Evolutionary conservation across 345 rosid genomes (phyloP).

Genomic region (Eutrema yunnanense): DNA sequence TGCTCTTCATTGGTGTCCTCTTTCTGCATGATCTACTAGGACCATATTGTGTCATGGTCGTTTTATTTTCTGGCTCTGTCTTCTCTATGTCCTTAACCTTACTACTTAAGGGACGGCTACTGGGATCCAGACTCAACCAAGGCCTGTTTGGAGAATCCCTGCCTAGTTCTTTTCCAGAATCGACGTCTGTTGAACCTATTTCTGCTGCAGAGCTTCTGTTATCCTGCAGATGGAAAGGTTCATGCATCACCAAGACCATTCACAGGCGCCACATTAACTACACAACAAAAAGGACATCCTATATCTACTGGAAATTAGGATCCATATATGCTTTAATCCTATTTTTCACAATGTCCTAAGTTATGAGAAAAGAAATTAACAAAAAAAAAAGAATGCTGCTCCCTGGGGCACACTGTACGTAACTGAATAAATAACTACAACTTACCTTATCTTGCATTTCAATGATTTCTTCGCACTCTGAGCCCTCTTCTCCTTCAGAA

Average conservation of each 20-base stretch:
- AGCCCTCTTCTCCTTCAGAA: conserved; percentile 84
- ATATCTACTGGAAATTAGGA: conserved; percentile 8
- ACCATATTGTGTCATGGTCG: conserved; percentile 28
- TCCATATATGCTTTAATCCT: neutral
- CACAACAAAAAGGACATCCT: neutral
- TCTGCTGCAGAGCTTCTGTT: conserved; percentile 22
- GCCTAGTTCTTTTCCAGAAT: conserved; percentile 36
- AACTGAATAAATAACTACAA: conserved; percentile 4
- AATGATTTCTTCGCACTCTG: conserved; percentile 36
- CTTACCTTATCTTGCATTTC: conserved; percentile 49
- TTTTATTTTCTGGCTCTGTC: conserved; percentile 12
- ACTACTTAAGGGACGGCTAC: conserved; percentile 27
- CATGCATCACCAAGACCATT: conserved; percentile 11
- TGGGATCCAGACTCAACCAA: conserved; percentile 76
- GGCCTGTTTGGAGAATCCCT: conserved; percentile 46
- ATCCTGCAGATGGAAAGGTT: conserved; percentile 39
- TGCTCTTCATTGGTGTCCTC: conserved; percentile 31
- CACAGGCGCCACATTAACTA: conserved; percentile 5
- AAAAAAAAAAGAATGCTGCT: neutral
- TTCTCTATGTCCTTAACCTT: conserved; percentile 34
- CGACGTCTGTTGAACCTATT: conserved; percentile 23
- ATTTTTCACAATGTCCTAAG: conserved; percentile 8
- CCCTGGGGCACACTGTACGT: conserved; percentile 1
- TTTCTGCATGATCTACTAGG: conserved; percentile 43
- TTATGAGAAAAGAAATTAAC: neutral